Percentiles rank a stretch among this genome's conserved stretches.
Conservation (phyloP, 2,329 filamentous ascomycete genomes). For the Calonectria crousiana region DNA sequence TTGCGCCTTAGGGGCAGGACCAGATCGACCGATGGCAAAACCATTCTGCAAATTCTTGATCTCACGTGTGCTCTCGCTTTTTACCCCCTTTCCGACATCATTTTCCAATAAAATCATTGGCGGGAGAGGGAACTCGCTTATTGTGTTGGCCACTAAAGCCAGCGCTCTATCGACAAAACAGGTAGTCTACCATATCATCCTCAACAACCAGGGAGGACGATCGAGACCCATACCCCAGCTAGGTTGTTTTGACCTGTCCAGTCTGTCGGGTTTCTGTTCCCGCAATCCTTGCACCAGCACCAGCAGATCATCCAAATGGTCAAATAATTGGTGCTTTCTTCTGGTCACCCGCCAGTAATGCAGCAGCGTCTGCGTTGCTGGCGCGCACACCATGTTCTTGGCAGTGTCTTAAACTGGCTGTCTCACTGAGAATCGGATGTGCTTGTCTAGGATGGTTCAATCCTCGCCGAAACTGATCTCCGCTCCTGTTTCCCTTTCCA, state of each 20-base stretch:
- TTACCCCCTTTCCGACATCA: too few species aligned
- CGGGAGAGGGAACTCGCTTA: not conserved
- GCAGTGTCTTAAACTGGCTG: not conserved
- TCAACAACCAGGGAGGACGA: not conserved
- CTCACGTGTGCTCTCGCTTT: not conserved
- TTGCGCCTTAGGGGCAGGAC: not conserved
- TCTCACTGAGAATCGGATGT: not conserved
- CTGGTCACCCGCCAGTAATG: constrained; percentile 7
- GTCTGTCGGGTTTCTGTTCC: constrained; percentile 3
- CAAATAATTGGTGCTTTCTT: constrained; percentile 1
- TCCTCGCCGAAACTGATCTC: constrained; percentile 6
- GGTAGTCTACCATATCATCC: not conserved
- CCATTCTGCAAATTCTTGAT: too few species aligned
- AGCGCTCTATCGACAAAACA: not conserved
- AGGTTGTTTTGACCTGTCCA: not conserved
- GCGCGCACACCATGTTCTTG: not conserved
- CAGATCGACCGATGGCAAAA: not conserved
- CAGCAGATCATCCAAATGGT: not conserved
- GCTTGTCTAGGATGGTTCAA: not conserved
- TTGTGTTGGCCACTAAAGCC: not conserved
- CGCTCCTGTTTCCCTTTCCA: not conserved
- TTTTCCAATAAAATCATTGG: not conserved
- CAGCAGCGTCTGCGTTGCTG: not conserved
- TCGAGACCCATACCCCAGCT: not conserved
- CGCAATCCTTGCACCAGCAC: constrained; percentile 10